phyloP scores from a whole-genome alignment of 2,329 filamentous ascomycete genomes.

The Trichoderma sp. region DNA sequence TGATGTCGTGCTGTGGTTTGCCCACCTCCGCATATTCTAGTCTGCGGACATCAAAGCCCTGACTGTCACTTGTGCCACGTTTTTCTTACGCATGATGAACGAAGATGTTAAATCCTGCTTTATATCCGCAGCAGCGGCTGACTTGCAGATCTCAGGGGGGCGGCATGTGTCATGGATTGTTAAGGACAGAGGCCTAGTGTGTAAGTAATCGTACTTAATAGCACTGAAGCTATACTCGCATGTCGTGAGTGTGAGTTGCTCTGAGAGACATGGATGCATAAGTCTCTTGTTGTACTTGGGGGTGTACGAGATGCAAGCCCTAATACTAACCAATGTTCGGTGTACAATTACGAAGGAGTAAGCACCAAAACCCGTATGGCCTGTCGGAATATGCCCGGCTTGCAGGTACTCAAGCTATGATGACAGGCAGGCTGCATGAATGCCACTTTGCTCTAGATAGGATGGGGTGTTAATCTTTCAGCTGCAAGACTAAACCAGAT shows the following conservation, averaged over 20 bases:
- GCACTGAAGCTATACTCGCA: background rate
- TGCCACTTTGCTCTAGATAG: background rate
- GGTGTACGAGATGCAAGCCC: background rate
- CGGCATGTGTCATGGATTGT: background rate
- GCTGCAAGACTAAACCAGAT: background rate
- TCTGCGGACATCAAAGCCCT: background rate
- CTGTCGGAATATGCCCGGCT: slow-evolving; percentile 10
- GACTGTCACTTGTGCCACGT: slow-evolving; percentile 16
- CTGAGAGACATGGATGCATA: background rate
- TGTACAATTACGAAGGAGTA: background rate
- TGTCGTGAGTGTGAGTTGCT: background rate
- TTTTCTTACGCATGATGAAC: background rate
- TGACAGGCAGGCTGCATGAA: slow-evolving; percentile 5
- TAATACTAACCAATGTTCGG: background rate
- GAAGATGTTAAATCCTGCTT: background rate
- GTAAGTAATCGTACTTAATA: background rate
- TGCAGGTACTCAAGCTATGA: background rate
- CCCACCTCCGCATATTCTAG: background rate
- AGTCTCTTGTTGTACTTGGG: background rate
- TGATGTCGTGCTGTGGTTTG: slow-evolving; percentile 12
- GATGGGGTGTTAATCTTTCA: background rate
- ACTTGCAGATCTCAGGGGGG: background rate
- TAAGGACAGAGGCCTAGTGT: background rate
- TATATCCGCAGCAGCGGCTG: background rate
- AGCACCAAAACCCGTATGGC: background rate